A percentile compares a stretch with the other conserved stretches of the same genome.
Conservation (phyloP, 768 basidiomycete species). For the Leccinellum albellum region DNA sequence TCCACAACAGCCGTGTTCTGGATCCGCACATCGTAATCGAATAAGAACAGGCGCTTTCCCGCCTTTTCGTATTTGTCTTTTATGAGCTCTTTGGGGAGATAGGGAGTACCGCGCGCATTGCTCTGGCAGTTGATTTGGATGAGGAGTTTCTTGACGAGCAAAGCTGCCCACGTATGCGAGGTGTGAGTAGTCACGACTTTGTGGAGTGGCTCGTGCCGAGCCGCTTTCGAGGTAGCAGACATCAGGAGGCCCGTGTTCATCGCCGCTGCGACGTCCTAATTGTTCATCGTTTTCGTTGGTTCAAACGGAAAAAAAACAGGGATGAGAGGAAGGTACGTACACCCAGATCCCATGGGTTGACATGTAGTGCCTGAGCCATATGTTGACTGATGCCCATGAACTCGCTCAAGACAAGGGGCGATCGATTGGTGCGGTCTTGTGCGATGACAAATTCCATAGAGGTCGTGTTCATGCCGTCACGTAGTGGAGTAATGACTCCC, state of each 20-base stretch:
- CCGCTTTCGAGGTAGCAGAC: conserved; percentile 68
- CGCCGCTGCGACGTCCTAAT: conserved; percentile 81
- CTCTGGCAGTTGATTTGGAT: conserved; percentile 76
- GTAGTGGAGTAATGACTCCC: conserved; percentile 89
- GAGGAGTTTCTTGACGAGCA: conserved; percentile 84
- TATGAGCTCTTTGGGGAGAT: conserved; percentile 63
- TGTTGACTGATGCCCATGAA: conserved; percentile 97
- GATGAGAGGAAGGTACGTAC: conserved; percentile 39
- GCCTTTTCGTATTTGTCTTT: conserved; percentile 60
- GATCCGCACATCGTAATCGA: conserved; percentile 87
- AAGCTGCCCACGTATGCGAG: conserved; percentile 90
- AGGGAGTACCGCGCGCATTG: conserved; percentile 80
- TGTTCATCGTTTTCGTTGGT: not conserved
- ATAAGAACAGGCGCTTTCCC: conserved; percentile 83
- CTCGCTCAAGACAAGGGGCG: conserved; percentile 88
- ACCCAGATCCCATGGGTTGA: conserved; percentile 95
- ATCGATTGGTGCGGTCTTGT: conserved; percentile 78
- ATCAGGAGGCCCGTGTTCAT: conserved; percentile 88
- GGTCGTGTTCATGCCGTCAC: conserved; percentile 99
- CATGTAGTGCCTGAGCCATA: conserved; percentile 83
- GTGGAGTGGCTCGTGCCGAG: conserved; percentile 72
- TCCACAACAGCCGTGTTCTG: not conserved
- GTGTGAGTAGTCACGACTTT: conserved; percentile 89
- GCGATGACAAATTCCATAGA: conserved; percentile 98
- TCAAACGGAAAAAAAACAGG: not conserved